phyloP scores from a whole-genome alignment of 495 filamentous ascomycete species.

The Aspergillus carlsbadensis region DNA sequence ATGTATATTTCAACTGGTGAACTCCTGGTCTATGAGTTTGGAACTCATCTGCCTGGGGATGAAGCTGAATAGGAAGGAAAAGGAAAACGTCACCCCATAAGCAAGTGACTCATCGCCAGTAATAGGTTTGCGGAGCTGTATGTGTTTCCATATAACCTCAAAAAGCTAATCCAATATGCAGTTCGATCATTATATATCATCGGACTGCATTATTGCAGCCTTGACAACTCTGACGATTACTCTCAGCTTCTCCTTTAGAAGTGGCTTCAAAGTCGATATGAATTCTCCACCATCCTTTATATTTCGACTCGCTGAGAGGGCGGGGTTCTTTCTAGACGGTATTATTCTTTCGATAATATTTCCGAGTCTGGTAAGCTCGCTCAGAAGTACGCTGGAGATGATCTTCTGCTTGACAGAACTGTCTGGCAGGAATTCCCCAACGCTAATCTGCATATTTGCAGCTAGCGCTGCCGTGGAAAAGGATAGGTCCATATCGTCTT shows the following conservation, averaged over 20 bases:
- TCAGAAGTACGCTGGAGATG: neutral
- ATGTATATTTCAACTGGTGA: no score
- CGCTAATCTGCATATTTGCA: constrained; percentile 2
- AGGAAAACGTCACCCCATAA: no score
- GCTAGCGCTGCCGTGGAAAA: neutral
- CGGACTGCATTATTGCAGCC: neutral
- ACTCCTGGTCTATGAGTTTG: no score
- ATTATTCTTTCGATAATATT: constrained; percentile 2
- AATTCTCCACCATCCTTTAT: neutral
- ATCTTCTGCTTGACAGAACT: constrained; percentile 4
- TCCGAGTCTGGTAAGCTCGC: constrained; percentile 1
- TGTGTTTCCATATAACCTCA: no score
- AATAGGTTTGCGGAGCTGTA: no score
- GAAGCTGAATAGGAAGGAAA: no score
- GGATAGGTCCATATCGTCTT: neutral
- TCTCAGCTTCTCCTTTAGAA: constrained; percentile 1
- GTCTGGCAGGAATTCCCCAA: neutral
- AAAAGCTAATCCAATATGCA: neutral
- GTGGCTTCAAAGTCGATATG: neutral
- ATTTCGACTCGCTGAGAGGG: neutral
- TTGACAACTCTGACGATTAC: neutral
- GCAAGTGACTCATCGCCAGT: no score
- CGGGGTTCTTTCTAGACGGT: neutral
- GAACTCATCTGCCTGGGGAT: no score
- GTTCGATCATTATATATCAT: neutral